A percentile compares a stretch with the other conserved stretches of the same genome.
These are phyloP conservation scores for Tolypocladium inflatum DNA, from an alignment of 2,329 filamentous ascomycete species.

Conservation along the genomic window DNA sequence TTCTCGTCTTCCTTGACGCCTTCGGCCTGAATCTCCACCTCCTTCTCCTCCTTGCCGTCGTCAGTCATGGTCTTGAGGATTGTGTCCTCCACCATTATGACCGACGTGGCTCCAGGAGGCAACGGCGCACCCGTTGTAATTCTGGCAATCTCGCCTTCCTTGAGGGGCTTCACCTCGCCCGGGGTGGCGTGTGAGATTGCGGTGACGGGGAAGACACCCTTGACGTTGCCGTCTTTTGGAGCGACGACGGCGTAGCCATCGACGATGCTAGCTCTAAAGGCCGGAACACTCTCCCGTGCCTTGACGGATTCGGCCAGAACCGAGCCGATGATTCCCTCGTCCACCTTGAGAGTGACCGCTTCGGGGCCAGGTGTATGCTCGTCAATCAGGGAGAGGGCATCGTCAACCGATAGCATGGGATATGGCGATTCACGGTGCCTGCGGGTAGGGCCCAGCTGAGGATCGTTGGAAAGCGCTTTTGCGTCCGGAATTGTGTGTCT, in stretches of 20 bases:
- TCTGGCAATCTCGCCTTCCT: conserved; percentile 68
- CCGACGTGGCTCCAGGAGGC: conserved; percentile 77
- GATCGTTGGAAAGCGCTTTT: conserved; percentile 49
- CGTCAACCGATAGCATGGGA: conserved; percentile 78
- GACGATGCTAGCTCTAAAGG: conserved; percentile 91
- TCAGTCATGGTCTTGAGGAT: conserved; percentile 64
- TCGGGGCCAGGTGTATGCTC: conserved; percentile 59
- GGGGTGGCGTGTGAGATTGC: conserved; percentile 80
- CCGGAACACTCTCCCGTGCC: conserved; percentile 76
- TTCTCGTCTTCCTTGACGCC: conserved; percentile 74
- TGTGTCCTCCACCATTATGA: conserved; percentile 92
- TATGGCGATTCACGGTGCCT: conserved; percentile 82
- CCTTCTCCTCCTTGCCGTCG: conserved; percentile 75
- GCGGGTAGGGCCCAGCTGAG: conserved; percentile 50
- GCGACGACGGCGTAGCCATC: conserved; percentile 88
- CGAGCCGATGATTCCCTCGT: conserved; percentile 58
- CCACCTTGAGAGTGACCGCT: conserved; percentile 48
- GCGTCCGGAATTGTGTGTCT: conserved; percentile 62
- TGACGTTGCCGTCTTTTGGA: conserved; percentile 51
- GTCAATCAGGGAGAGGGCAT: conserved; percentile 66
- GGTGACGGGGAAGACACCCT: conserved; percentile 77
- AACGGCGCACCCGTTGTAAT: conserved; percentile 94
- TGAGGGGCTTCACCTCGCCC: conserved; percentile 53
- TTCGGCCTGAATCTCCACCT: conserved; percentile 76
- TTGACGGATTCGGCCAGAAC: conserved; percentile 77